A percentile compares a stretch with the other conserved stretches of the same genome.
Evolutionary conservation across 148 eudicot species (phyloP).

Genomic region (Fagopyrum esculentum): DNA sequence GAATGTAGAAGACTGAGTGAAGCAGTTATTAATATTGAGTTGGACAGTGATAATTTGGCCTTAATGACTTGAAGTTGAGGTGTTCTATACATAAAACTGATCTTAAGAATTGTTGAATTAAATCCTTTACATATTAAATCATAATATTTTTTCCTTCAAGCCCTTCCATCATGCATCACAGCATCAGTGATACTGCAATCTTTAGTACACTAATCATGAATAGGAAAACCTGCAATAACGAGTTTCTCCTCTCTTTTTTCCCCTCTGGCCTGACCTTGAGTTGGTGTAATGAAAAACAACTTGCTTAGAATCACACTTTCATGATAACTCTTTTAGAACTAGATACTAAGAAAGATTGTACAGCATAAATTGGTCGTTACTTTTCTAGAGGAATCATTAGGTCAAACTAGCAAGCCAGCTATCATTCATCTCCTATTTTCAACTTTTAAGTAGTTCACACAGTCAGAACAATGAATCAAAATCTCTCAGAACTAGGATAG

Average conservation of each 20-base stretch:
- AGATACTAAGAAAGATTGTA: not conserved
- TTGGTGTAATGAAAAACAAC: not conserved
- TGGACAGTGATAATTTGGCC: not conserved
- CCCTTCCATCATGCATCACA: not conserved
- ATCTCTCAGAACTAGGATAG: not conserved
- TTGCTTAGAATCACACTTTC: not conserved
- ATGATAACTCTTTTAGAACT: no score
- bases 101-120: not conserved
- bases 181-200: not conserved
- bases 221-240: not conserved
- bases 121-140: not conserved
- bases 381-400: not conserved
- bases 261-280: not conserved
- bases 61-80: not conserved
- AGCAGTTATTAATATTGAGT: no score
- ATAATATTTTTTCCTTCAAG: not conserved
- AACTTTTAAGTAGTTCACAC: not conserved
- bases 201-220: not conserved
- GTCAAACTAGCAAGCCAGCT: not conserved
- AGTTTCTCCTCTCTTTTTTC: no score
- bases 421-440: not conserved
- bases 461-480: not conserved
- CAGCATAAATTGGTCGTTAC: not conserved
- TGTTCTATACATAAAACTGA: not conserved
- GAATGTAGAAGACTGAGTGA: not conserved